Percentiles rank a stretch among this genome's conserved stretches.
Conservation (phyloP, 148 eudicot species). For the Rhododendron ovatum region DNA sequence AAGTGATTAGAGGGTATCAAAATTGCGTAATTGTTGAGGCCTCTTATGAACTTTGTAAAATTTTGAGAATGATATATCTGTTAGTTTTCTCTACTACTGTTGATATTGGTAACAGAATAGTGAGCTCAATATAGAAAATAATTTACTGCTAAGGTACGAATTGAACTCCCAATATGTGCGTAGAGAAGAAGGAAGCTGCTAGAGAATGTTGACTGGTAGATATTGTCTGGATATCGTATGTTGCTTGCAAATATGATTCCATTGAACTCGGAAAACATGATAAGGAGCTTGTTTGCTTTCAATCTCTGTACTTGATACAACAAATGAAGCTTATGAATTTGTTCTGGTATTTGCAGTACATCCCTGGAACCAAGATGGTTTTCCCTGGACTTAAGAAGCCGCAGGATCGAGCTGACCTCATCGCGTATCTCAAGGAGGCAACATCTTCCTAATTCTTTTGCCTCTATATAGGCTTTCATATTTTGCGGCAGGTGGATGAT, state of each 20-base stretch:
- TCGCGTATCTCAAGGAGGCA: constrained; percentile 69
- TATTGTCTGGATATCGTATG: not conserved
- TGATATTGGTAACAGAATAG: not conserved
- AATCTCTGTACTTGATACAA: not conserved
- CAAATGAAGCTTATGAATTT: not conserved
- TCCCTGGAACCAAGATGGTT: constrained; percentile 89
- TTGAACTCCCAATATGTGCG: not conserved
- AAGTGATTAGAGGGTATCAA: not conserved
- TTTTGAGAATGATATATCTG: not conserved
- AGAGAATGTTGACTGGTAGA: not conserved
- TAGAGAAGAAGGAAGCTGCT: not conserved
- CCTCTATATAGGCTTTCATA: not conserved
- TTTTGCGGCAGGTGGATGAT: constrained; percentile 2
- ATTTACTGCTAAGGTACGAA: not conserved
- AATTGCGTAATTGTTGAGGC: not conserved
- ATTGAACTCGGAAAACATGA: not conserved
- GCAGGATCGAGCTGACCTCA: constrained; percentile 76
- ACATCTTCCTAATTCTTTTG: constrained; percentile 30
- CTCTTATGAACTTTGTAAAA: not conserved
- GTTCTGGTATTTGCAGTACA: constrained; percentile 46
- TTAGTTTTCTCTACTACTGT: not conserved
- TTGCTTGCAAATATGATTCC: not conserved
- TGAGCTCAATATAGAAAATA: not conserved
- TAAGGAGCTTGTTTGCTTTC: not conserved
- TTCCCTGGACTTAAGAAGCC: constrained; percentile 89